A percentile compares a stretch with the other conserved stretches of the same genome.
These are phyloP conservation scores for Microbotryomycetes sp. DNA, from an alignment of 1,284 basidiomycete genomes.

Conservation along the genomic window DNA sequence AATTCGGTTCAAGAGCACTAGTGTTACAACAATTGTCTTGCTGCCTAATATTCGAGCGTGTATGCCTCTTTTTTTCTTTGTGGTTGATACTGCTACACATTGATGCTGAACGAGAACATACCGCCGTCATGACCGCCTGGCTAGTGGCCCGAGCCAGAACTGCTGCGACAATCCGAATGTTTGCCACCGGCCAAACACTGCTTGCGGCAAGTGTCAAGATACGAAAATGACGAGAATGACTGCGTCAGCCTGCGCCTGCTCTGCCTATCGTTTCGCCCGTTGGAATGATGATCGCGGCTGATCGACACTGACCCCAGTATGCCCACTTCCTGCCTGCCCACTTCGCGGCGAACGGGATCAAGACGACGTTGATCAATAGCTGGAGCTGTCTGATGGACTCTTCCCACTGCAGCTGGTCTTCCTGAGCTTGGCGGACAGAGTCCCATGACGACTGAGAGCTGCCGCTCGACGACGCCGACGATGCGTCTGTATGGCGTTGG, in stretches of 20 bases:
- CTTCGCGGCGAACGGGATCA: constrained; percentile 16
- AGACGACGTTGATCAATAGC: constrained; percentile 19
- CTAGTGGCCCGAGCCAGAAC: constrained; percentile 16
- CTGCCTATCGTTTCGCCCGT: neutral
- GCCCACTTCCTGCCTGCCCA: constrained; percentile 25
- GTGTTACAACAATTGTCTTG: neutral
- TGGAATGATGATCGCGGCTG: neutral
- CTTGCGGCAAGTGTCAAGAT: neutral
- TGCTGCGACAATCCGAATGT: constrained; percentile 8
- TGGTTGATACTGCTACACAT: neutral
- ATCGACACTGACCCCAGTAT: constrained; percentile 10
- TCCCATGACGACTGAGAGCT: constrained; percentile 12
- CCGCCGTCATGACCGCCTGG: neutral
- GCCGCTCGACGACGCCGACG: no score
- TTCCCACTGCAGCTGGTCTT: constrained; percentile 28
- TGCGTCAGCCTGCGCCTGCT: neutral
- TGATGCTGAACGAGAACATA: neutral
- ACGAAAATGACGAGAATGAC: neutral
- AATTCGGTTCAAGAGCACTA: neutral
- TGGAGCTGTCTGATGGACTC: constrained; percentile 22
- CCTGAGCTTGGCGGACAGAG: neutral
- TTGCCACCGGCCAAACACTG: constrained; percentile 25
- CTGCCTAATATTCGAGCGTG: neutral
- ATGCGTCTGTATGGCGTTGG: no score
- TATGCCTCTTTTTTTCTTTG: neutral